Conservation (phyloP, 1,284 basidiomycete species). For the Papiliotrema terrestris region DNA sequence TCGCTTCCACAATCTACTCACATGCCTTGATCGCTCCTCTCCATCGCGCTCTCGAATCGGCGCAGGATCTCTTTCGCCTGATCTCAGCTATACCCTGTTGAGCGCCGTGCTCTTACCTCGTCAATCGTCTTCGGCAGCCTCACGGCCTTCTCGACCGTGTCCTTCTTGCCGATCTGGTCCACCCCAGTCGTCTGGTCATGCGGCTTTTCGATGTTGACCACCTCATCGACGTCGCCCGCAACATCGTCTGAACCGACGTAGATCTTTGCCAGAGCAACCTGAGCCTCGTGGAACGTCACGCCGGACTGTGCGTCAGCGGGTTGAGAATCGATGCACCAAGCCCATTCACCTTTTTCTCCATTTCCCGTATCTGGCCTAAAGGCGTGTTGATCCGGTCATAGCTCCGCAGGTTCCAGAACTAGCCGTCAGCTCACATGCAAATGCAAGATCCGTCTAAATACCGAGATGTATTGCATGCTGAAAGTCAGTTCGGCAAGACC, state of each 20-base stretch:
- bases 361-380: conserved; percentile 59
- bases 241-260: conserved; percentile 62
- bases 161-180: conserved; percentile 50
- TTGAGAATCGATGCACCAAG: not conserved
- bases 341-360: conserved; percentile 56
- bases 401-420: conserved; percentile 82
- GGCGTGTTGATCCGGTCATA: conserved; percentile 88
- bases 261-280: conserved; percentile 78
- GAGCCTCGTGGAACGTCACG: conserved; percentile 76
- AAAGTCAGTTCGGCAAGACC: not conserved
- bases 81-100: not conserved
- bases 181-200: conserved; percentile 60
- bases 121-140: conserved; percentile 60
- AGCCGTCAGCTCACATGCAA: conserved; percentile 57
- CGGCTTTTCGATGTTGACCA: conserved; percentile 46
- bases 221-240: conserved; percentile 34
- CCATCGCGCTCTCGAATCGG: conserved; percentile 64
- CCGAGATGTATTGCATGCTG: conserved; percentile 54
- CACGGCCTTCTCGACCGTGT: conserved; percentile 43
- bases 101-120: conserved; percentile 42
- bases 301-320: conserved; percentile 54
- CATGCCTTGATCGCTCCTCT: conserved; percentile 28
- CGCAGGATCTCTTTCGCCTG: conserved; percentile 61
- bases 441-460: conserved; percentile 8
- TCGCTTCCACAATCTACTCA: conserved; percentile 17